phyloP scores from a whole-genome alignment of 805 yeast genomes.

The Candida hungchunana region DNA sequence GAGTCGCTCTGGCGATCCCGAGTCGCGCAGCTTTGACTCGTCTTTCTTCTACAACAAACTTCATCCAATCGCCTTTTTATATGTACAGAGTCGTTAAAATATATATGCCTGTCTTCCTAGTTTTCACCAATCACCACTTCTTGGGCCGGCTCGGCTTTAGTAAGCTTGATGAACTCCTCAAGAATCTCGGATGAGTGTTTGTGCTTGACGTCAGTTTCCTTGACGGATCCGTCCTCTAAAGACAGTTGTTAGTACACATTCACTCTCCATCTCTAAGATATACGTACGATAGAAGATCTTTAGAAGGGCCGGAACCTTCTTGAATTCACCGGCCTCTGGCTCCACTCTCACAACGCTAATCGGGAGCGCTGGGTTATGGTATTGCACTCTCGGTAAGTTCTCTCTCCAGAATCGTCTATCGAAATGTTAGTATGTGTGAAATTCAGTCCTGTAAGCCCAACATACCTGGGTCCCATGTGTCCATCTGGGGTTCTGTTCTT shows the following conservation, averaged over 20 bases:
- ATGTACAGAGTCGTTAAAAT: slow-evolving; percentile 6
- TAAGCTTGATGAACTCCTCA: slow-evolving; percentile 44
- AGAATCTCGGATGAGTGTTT: slow-evolving; percentile 50
- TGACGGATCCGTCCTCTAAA: slow-evolving; percentile 31
- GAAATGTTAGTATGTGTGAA: neutral
- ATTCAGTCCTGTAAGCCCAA: slow-evolving; percentile 1
- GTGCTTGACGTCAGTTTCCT: slow-evolving; percentile 49
- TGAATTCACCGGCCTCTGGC: slow-evolving; percentile 38
- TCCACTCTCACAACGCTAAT: slow-evolving; percentile 57
- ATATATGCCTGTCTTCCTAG: neutral
- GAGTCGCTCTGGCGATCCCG: too few species aligned
- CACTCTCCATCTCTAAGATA: neutral
- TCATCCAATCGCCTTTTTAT: too few species aligned
- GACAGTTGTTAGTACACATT: slow-evolving; percentile 4
- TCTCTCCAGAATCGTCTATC: slow-evolving; percentile 66
- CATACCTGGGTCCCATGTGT: slow-evolving; percentile 51
- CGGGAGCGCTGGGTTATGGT: slow-evolving; percentile 72
- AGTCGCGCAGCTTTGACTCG: too few species aligned
- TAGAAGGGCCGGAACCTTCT: slow-evolving; percentile 40
- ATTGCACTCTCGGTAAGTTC: slow-evolving; percentile 71
- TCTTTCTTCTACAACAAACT: too few species aligned
- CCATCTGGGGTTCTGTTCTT: slow-evolving; percentile 46
- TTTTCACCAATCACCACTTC: slow-evolving; percentile 18
- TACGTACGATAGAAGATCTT: slow-evolving; percentile 33
- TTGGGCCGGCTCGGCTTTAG: slow-evolving; percentile 51